Base-by-base conservation (phyloP, 73 alveolate genomes). In the Stentor roeselii region DNA sequence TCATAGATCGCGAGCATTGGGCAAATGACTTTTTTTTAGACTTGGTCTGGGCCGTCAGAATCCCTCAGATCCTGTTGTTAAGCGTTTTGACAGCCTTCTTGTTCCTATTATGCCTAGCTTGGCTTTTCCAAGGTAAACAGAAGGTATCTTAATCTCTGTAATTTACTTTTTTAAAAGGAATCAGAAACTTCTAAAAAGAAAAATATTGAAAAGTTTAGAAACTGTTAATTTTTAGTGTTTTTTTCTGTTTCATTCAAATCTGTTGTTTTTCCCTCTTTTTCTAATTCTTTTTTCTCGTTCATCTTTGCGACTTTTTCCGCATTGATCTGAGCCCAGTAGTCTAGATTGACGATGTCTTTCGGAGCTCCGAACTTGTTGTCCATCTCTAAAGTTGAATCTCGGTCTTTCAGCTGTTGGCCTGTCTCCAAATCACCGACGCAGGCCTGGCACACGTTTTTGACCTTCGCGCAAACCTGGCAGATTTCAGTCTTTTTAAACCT, bases 381-480 rank as follows among this genome's bases (percentile, higher is more conserved):
- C 75, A 78, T 15, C 30, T 85, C 94, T n/a, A 97, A 78, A 83
- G 90, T 93, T 76, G 96, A 95, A 86, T 97, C 99, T 90, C 99
- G 90, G 82, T 95, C 90, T 83, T 95, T 97, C 37, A 97, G 96
- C 4, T 99, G 99, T 84, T 95, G 93, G 32, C 99, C 98, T 86
- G 93, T 96, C 90, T 97, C 98, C 36, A 97, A 84, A 89, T 97
- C 99, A 77, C 88, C 92, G 37, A 95, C 82, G 74, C 99, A 97
- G 59, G 98, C 92, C 87, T 97, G 96, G 84, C 99, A 97, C 34
- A 97, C 99, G 85, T 97, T 95, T 91, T 97, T 97, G 78, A 94
- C 90, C 83, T 95, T 96, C 15, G 99, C 98, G 84, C 99, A 97
- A n/a, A 99, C 95, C 59, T 96, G 92, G 84, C 99, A 97, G 30